Percentiles rank a stretch among this genome's conserved stretches.
phyloP scores from a whole-genome alignment of 192 early-diverging fungal genomes.

The Entomortierella chlamydospora region DNA sequence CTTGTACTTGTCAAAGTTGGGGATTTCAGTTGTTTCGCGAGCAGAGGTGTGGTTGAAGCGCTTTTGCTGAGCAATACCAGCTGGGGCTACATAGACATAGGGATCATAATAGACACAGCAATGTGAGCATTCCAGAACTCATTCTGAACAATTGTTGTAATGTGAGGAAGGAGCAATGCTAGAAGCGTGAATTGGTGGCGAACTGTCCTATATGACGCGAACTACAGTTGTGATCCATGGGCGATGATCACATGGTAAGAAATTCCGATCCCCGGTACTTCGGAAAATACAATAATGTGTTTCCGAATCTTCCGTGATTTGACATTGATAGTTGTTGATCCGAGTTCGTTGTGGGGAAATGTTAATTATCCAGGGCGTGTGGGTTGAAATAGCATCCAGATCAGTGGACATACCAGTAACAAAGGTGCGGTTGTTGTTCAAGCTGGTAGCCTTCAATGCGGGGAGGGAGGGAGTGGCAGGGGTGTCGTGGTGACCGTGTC shows the following conservation, averaged over 20 bases:
- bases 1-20: slow-evolving; percentile 83
- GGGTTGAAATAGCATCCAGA: not conserved
- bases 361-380: not conserved
- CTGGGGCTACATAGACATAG: slow-evolving; percentile 20
- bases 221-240: not conserved
- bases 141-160: no score
- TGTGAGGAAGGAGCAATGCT: no score
- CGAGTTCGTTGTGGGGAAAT: no score
- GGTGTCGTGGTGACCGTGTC: slow-evolving; percentile 47
- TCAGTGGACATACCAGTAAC: slow-evolving; percentile 59
- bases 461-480: slow-evolving; percentile 37
- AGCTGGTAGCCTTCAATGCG: slow-evolving; percentile 25
- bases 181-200: no score
- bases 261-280: no score
- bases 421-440: slow-evolving; percentile 54
- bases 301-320: no score
- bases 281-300: no score
- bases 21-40: slow-evolving; percentile 72
- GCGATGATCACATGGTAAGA: not conserved
- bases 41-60: slow-evolving; percentile 61
- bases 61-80: slow-evolving; percentile 43
- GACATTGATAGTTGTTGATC: no score
- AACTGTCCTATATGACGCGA: no score
- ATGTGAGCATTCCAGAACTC: not conserved
- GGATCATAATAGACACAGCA: not conserved